Evolutionary conservation across 1,139 yeast genomes (phyloP).

Genomic region (Geotrichum restrictum): DNA sequence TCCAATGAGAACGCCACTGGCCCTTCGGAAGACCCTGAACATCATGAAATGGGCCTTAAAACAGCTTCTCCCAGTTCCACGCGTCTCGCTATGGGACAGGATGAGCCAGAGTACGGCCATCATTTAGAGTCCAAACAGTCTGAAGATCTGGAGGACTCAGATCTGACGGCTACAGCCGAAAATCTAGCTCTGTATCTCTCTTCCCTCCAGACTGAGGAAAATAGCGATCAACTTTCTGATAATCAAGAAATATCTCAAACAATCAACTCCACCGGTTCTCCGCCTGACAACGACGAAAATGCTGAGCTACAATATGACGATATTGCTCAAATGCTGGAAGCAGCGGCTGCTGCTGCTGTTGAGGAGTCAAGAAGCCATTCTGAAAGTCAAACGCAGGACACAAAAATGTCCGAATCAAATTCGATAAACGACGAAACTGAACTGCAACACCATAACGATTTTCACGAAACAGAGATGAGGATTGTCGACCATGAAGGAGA

Average conservation of each 20-base stretch:
- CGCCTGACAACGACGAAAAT: neutral
- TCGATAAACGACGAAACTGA: neutral
- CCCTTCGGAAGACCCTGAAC: conserved; percentile 13
- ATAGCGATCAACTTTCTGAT: neutral
- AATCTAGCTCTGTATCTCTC: conserved; percentile 15
- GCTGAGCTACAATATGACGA: conserved; percentile 8
- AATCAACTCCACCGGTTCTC: neutral
- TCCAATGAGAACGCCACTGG: conserved; percentile 15
- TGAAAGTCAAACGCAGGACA: conserved; percentile 28
- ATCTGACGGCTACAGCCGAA: conserved; percentile 13
- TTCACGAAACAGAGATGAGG: no score
- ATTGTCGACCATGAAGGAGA: neutral
- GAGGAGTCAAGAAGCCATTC: neutral
- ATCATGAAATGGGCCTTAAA: conserved; percentile 1
- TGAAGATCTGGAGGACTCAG: conserved; percentile 5
- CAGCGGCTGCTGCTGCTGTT: conserved; percentile 16
- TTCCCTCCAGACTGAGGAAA: conserved; percentile 6
- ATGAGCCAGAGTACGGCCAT: neutral
- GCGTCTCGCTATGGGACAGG: neutral
- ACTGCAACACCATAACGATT: neutral
- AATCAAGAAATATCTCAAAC: neutral
- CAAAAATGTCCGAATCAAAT: neutral
- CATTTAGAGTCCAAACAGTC: neutral
- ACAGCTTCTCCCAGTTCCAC: neutral
- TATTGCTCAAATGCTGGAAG: conserved; percentile 15